phyloP scores from a whole-genome alignment of 73 alveolate genomes.

The Paramecium primaurelia region DNA sequence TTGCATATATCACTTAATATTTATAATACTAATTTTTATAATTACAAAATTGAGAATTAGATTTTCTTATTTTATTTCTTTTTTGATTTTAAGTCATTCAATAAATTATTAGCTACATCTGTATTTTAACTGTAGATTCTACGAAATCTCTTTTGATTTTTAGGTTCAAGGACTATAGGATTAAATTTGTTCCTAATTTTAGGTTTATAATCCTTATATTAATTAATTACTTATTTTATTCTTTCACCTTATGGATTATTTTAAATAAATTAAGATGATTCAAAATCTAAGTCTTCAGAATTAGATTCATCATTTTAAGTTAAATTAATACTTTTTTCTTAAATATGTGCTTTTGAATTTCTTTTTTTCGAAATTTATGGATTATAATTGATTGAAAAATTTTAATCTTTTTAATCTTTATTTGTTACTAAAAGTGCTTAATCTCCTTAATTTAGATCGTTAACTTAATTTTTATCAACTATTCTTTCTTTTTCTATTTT shows the following conservation, averaged over 20 bases:
- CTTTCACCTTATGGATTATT: not conserved
- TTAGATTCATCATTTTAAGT: not conserved
- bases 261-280: not conserved
- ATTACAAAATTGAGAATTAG: not conserved
- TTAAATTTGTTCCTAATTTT: not conserved
- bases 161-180: not conserved
- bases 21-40: not conserved
- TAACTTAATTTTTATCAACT: not conserved
- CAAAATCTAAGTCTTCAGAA: not conserved
- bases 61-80: not conserved
- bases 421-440: not conserved
- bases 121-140: slow-evolving; percentile 40
- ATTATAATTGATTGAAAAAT: not conserved
- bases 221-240: not conserved
- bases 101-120: not conserved
- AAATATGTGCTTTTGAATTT: not conserved
- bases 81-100: not conserved
- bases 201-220: slow-evolving; percentile 11
- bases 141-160: not conserved
- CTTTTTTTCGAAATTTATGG: not conserved
- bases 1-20: not conserved
- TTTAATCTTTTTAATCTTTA: not conserved
- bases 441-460: not conserved
- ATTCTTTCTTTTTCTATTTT: not conserved
- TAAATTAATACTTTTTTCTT: not conserved